Evolutionary conservation across 495 filamentous ascomycete species (phyloP), one percentile per base, ranked within the genome.

Genomic region (Friedmanniomyces endolithicus): DNA sequence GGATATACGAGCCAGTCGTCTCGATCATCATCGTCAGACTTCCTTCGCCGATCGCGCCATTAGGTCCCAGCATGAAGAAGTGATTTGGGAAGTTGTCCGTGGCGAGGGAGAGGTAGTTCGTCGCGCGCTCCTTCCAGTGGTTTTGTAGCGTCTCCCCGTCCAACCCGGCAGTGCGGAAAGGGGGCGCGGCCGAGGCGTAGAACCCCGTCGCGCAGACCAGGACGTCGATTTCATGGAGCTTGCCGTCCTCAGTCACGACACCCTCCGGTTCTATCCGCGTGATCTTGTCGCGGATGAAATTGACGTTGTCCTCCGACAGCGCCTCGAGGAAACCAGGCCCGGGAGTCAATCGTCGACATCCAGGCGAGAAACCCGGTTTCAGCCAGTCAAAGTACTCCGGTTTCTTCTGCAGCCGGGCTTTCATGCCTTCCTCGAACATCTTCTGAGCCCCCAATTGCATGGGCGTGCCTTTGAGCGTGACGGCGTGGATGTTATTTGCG

Each of bases 1-100:
- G 68, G 63, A 80, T 72, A 55, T 80, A 80, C 46, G 79, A 76
- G 11, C 74, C 67, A 19, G 68, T 64, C 25, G 65, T 71, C 53
- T 80, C 78, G 7, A 76, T 66, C 29, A 74, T 53, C 24, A 72
- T 59, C 23, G 73, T 64, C 33, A 70, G 52, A 9, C 33, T 33
- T 50, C 68, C 68, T 9, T 63, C 56, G 24, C 67, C 65, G 50
- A 68, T 68, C 23, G 65, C 63, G 11, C 56, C 60, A 43, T 68
- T 67, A 12, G 66, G 66, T 2, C 68, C 68, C 9, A 68, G 55
- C 63, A 67, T 65, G 19, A 60, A 58, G 58, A 70, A 68, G 44
- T 64, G 41, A 31, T 67, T 68, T 3, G 66, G 66, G 55, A 68
- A 67, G 6, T 41, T 16, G 52, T 67, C 52, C 0, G 62, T 63